Evolutionary conservation across 345 rosid species (phyloP).

Genomic region (Lumnitzera racemosa): DNA sequence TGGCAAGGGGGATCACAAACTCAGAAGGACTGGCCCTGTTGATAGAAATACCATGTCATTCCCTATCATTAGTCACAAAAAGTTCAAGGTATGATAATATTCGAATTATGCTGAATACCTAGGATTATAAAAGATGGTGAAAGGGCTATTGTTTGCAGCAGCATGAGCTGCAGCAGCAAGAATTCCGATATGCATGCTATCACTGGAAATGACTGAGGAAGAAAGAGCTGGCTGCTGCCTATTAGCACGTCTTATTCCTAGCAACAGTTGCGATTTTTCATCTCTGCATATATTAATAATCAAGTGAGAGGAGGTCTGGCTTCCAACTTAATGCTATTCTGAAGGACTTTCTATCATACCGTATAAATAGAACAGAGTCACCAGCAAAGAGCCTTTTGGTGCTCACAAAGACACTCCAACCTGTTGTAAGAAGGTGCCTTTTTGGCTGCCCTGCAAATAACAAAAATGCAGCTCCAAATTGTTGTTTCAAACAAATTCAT

Average conservation of each 20-base stretch:
- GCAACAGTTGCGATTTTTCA: constrained; percentile 78
- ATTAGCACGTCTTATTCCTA: constrained; percentile 86
- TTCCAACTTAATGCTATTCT: not conserved
- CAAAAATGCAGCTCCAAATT: not conserved
- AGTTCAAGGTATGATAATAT: too few relatives aligned
- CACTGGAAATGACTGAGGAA: constrained; percentile 93
- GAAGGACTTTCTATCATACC: constrained; percentile 27
- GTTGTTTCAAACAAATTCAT: not conserved
- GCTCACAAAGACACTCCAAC: constrained; percentile 96
- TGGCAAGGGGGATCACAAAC: constrained; percentile 94
- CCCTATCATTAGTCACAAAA: not conserved
- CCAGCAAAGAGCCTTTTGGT: constrained; percentile 89
- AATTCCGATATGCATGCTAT: constrained; percentile 98
- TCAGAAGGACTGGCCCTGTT: constrained; percentile 91
- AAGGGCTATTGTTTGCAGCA: constrained; percentile 85
- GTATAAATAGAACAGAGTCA: constrained; percentile 86
- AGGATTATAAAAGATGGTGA: constrained; percentile 88
- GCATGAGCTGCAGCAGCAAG: constrained; percentile 99
- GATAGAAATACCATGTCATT: constrained; percentile 17
- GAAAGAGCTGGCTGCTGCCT: constrained; percentile 90
- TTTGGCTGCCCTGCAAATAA: constrained; percentile 75
- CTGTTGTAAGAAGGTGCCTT: constrained; percentile 84
- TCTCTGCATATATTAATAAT: constrained; percentile 42
- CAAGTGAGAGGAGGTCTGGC: constrained; percentile 3
- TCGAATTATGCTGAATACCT: constrained; percentile 31